Conservation (phyloP, 164 flowering plant species). For the Vitis riparia region DNA sequence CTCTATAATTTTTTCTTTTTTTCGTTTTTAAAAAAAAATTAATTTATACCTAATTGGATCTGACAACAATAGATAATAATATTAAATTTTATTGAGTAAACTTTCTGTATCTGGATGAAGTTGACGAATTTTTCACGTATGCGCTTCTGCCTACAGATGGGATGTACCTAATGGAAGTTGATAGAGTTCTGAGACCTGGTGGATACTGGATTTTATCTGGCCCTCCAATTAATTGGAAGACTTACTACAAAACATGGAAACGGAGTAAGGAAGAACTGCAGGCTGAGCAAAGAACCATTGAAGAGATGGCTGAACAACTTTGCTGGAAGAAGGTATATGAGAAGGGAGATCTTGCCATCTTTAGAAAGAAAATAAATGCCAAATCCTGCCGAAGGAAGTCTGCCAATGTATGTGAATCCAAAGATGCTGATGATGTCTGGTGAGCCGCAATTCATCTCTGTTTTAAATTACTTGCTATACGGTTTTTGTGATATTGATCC, state of each 20-base stretch:
- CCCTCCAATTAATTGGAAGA: conserved; percentile 95
- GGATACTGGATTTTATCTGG: conserved; percentile 96
- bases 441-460: conserved; percentile 31
- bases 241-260: conserved; percentile 81
- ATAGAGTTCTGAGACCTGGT: conserved; percentile 93
- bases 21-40: no score
- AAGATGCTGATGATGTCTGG: conserved; percentile 79
- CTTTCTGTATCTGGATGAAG: background rate
- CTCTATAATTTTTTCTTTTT: no score
- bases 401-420: conserved; percentile 42
- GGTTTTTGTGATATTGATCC: no score
- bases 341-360: conserved; percentile 87
- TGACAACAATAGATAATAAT: no score
- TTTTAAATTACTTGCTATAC: background rate
- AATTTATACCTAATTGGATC: no score
- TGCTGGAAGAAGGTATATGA: conserved; percentile 99
- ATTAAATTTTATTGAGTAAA: background rate
- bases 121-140: background rate
- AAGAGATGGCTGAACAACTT: conserved; percentile 69
- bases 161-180: conserved; percentile 86
- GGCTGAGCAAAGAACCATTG: conserved; percentile 74
- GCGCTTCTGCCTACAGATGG: conserved; percentile 54
- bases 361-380: conserved; percentile 59
- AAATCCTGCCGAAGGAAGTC: conserved; percentile 54
- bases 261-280: conserved; percentile 72